These are phyloP conservation scores for Bryum argenteum DNA, from an alignment of 225 moss, liverwort and hornwort species.

Conservation along the genomic window DNA sequence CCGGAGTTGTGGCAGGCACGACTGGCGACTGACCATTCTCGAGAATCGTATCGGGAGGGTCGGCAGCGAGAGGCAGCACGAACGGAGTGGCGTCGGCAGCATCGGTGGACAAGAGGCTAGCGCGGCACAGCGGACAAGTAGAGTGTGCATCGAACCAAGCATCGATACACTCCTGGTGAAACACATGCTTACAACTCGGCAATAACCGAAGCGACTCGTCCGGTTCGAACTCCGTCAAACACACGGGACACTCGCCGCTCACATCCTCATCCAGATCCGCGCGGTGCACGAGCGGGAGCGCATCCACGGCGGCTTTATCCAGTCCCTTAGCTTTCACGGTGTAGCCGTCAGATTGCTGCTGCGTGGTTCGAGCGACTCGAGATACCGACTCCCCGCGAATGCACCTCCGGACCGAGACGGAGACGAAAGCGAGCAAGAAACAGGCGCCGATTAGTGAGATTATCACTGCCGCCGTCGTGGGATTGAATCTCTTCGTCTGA, in stretches of 20 bases:
- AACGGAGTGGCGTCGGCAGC: too few species aligned
- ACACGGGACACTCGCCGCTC: constrained; percentile 71
- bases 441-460: constrained; percentile 69
- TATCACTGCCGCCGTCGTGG: constrained; percentile 84
- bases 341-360: constrained; percentile 5
- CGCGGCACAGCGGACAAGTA: constrained; percentile 88
- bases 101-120: constrained; percentile 45
- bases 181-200: constrained; percentile 81
- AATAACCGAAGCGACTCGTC: constrained; percentile 72
- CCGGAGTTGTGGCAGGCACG: not conserved
- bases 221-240: constrained; percentile 69
- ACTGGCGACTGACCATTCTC: not conserved
- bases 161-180: constrained; percentile 90
- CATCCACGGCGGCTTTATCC: constrained; percentile 56
- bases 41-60: constrained; percentile 10
- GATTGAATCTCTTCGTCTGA: constrained; percentile 47
- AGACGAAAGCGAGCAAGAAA: constrained; percentile 64
- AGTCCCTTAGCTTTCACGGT: constrained; percentile 50
- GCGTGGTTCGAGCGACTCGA: not conserved
- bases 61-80: not conserved
- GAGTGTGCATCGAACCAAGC: constrained; percentile 84
- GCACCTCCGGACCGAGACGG: constrained; percentile 54
- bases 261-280: constrained; percentile 49
- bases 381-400: not conserved
- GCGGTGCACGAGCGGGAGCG: constrained; percentile 65